phyloP scores from a whole-genome alignment of 2,329 filamentous ascomycete species.

The Venturia asperata region DNA sequence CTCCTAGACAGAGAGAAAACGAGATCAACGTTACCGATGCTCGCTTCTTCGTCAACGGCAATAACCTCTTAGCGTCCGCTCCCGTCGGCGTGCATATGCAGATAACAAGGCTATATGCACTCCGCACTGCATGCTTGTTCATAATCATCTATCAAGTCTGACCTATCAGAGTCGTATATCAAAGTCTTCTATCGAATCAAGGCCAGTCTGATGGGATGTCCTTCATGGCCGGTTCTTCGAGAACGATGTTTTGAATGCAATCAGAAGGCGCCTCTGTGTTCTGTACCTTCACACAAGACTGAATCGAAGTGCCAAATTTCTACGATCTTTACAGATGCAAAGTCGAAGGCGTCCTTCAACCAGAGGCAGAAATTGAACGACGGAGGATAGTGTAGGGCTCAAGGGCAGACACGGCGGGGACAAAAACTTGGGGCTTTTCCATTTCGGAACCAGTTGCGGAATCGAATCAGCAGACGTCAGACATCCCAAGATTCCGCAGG shows the following conservation, averaged over 20 bases:
- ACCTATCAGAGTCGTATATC: not conserved
- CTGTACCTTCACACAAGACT: too few relatives aligned
- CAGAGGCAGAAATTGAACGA: not conserved
- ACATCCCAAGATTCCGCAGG: not conserved
- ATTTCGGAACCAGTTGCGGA: not conserved
- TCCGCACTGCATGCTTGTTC: conserved; percentile 5
- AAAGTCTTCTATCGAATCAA: not conserved
- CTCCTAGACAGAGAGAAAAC: not conserved
- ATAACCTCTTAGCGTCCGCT: conserved; percentile 14
- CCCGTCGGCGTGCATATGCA: conserved; percentile 14
- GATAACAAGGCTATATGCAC: not conserved
- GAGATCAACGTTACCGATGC: not conserved
- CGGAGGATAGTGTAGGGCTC: not conserved
- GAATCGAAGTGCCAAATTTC: not conserved
- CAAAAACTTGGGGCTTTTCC: not conserved
- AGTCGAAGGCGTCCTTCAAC: not conserved
- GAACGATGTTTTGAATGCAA: not conserved
- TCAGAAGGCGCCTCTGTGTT: too few relatives aligned
- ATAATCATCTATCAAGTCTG: not conserved
- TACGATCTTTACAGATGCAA: not conserved
- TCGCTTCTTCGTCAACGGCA: not conserved
- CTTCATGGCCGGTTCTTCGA: not conserved
- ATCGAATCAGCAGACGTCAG: not conserved
- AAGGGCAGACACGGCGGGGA: not conserved
- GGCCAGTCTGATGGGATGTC: not conserved